Evolutionary conservation across 768 basidiomycete genomes (phyloP).

Genomic region (Lanmaoa pseudosensibilis): DNA sequence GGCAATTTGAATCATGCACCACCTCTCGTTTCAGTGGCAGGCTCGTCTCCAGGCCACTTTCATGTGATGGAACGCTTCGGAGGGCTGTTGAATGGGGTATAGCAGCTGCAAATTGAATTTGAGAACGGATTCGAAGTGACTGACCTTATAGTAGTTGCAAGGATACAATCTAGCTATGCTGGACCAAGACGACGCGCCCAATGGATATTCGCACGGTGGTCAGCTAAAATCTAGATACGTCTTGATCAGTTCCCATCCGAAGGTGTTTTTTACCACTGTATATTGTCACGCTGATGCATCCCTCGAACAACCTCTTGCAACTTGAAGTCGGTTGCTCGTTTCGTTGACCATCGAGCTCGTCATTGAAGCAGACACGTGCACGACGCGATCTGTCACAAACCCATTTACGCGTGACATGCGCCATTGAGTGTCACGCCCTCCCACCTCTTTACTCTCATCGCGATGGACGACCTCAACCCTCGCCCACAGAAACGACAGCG

Average conservation of each 20-base stretch:
- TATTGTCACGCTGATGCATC: not conserved
- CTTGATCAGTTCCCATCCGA: not conserved
- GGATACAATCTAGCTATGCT: too few relatives aligned
- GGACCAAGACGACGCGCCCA: not conserved
- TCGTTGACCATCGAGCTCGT: not conserved
- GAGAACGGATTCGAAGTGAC: not conserved
- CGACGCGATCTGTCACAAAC: conserved; percentile 32
- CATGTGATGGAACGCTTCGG: not conserved
- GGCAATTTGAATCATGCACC: not conserved
- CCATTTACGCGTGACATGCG: conserved; percentile 31
- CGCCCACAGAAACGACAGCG: conserved; percentile 39
- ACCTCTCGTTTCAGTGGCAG: not conserved
- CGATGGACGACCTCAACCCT: conserved; percentile 30
- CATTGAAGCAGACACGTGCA: not conserved
- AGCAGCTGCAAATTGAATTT: too few relatives aligned
- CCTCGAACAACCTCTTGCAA: not conserved
- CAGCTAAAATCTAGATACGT: not conserved
- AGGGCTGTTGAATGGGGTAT: too few relatives aligned
- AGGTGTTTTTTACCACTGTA: not conserved
- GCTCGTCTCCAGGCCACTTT: not conserved
- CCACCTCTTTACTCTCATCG: conserved; percentile 3
- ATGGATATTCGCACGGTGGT: not conserved
- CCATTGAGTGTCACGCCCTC: conserved; percentile 10
- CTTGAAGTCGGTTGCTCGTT: not conserved
- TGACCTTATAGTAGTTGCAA: not conserved